These are phyloP conservation scores for Paracoccidioides brasiliensis DNA, from an alignment of 2,329 filamentous ascomycete genomes.

Conservation along the genomic window DNA sequence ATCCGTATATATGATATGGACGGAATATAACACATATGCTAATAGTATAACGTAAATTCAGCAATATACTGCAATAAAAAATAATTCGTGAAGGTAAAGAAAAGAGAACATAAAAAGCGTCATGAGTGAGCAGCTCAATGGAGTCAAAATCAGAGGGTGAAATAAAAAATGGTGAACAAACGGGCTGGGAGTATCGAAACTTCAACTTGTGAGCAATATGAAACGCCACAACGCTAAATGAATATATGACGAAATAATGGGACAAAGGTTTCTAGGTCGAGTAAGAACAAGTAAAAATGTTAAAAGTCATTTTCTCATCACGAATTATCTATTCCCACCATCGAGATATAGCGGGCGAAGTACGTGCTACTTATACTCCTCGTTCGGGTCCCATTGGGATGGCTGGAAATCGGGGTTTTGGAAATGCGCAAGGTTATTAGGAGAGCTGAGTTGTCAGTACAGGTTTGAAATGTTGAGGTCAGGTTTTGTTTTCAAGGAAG, in stretches of 20 bases:
- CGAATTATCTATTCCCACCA: neutral
- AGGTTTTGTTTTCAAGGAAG: neutral
- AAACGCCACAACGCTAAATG: neutral
- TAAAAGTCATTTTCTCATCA: constrained; percentile 1
- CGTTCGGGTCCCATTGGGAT: constrained; percentile 32
- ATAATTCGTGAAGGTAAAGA: neutral
- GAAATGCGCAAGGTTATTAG: constrained; percentile 35
- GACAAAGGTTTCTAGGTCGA: neutral
- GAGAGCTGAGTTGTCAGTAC: constrained; percentile 21
- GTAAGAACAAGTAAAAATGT: neutral
- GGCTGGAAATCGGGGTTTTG: constrained; percentile 35
- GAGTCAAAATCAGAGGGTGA: too few relatives aligned
- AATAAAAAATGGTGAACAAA: neutral
- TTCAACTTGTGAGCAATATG: neutral
- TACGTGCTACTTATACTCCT: constrained; percentile 18
- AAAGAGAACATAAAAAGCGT: too few relatives aligned
- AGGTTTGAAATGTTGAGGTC: neutral
- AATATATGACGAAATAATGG: neutral
- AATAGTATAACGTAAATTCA: neutral
- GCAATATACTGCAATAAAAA: neutral
- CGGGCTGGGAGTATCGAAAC: neutral
- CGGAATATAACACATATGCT: neutral
- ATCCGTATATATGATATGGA: neutral
- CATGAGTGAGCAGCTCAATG: too few relatives aligned
- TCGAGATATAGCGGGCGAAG: neutral